phyloP scores from a whole-genome alignment of 805 yeast species.

The Kazachstania bromeliacearum region DNA sequence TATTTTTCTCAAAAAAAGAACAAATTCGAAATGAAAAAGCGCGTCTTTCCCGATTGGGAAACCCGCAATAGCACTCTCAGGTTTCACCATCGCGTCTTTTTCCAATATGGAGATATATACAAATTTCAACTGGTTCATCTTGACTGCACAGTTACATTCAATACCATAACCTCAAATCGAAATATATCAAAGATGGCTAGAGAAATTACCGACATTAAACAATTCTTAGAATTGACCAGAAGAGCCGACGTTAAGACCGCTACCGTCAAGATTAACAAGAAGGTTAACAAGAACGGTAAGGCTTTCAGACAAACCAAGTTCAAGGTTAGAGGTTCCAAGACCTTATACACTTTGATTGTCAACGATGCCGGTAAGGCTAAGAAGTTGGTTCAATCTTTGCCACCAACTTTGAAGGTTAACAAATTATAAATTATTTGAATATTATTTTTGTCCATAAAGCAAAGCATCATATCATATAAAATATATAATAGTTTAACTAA shows the following conservation, averaged over 20 bases:
- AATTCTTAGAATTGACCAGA: slow-evolving; percentile 93
- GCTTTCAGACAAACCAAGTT: slow-evolving; percentile 90
- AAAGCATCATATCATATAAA: no score
- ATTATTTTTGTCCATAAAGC: no score
- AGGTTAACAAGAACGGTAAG: slow-evolving; percentile 73
- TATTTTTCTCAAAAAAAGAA: no score
- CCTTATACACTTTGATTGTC: slow-evolving; percentile 91
- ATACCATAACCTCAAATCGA: no score
- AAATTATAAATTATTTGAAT: slow-evolving; percentile 29
- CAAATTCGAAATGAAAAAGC: no score
- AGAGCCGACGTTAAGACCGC: slow-evolving; percentile 92
- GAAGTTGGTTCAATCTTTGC: slow-evolving; percentile 95
- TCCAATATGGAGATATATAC: no score
- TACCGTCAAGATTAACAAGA: slow-evolving; percentile 87
- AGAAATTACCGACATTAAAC: slow-evolving; percentile 94
- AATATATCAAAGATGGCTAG: slow-evolving; percentile 31
- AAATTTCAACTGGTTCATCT: no score
- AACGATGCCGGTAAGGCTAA: slow-evolving; percentile 94
- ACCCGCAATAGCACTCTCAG: no score
- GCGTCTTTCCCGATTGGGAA: no score
- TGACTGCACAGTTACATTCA: no score
- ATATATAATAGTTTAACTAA: not conserved
- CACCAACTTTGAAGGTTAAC: slow-evolving; percentile 79
- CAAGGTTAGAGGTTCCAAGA: slow-evolving; percentile 94
- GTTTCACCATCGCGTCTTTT: no score